Percentiles rank a stretch among this genome's conserved stretches.
Evolutionary conservation across 345 rosid genomes (phyloP).

Genomic region (Acer saccharum): DNA sequence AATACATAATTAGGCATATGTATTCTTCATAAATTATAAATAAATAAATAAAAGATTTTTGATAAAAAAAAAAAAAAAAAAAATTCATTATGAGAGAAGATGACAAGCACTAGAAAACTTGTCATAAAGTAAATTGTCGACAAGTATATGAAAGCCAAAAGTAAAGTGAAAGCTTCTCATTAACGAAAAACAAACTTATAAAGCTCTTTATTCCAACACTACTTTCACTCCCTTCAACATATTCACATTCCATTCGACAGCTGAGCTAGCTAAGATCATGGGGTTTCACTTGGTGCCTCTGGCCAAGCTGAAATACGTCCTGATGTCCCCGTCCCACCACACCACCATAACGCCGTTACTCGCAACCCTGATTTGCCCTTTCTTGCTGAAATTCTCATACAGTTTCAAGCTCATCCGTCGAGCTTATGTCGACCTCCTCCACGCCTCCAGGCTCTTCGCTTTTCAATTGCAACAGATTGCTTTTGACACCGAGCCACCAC

Average conservation of each 20-base stretch:
- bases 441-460: slow-evolving; percentile 33
- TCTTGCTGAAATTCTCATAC: slow-evolving; percentile 27
- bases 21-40: too few relatives aligned
- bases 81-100: too few relatives aligned
- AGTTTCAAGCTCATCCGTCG: slow-evolving; percentile 13
- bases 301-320: slow-evolving; percentile 29
- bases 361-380: slow-evolving; percentile 27
- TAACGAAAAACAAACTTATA: too few relatives aligned
- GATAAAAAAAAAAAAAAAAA: too few relatives aligned
- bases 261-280: neutral
- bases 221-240: neutral
- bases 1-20: too few relatives aligned
- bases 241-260: neutral
- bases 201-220: neutral
- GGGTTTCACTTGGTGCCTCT: slow-evolving; percentile 23
- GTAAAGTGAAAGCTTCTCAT: too few relatives aligned
- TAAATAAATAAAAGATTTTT: too few relatives aligned
- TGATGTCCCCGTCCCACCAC: slow-evolving; percentile 8
- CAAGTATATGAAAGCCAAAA: too few relatives aligned
- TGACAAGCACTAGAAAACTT: too few relatives aligned
- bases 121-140: too few relatives aligned
- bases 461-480: slow-evolving; percentile 38
- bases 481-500: slow-evolving; percentile 9
- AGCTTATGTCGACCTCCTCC: slow-evolving; percentile 17
- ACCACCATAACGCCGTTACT: slow-evolving; percentile 17